phyloP scores from a whole-genome alignment of 345 rosid species.

The Camelina sativa region DNA sequence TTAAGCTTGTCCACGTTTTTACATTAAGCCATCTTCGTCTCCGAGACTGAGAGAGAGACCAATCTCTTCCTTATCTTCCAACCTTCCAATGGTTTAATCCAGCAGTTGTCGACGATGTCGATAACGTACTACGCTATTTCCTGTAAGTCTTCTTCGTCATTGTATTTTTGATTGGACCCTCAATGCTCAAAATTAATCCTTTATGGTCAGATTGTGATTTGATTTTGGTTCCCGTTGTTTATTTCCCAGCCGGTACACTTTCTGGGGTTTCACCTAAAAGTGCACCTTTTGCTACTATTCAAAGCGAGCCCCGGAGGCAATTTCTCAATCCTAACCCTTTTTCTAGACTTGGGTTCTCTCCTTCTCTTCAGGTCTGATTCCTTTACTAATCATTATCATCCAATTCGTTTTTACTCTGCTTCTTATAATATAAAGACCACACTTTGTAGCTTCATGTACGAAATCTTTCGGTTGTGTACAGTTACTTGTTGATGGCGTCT shows the following conservation, averaged over 20 bases:
- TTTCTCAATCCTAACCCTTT: slow-evolving; percentile 36
- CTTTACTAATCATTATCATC: slow-evolving; percentile 1
- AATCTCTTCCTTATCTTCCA: slow-evolving; percentile 33
- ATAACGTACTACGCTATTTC: slow-evolving; percentile 30
- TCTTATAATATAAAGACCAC: not conserved
- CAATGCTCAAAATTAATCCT: not conserved
- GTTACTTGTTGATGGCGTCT: slow-evolving; percentile 7
- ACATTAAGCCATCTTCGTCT: not conserved
- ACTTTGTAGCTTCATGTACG: not conserved
- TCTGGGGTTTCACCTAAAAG: slow-evolving; percentile 30
- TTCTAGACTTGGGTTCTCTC: slow-evolving; percentile 47
- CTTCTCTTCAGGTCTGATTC: slow-evolving; percentile 58
- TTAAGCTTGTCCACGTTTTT: not conserved
- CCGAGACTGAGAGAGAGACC: not conserved
- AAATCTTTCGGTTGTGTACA: no score
- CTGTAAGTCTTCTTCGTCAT: slow-evolving; percentile 33
- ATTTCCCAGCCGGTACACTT: slow-evolving; percentile 16
- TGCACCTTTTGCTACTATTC: slow-evolving; percentile 43
- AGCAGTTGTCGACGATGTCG: slow-evolving; percentile 37
- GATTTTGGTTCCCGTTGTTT: not conserved
- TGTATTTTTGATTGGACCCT: not conserved
- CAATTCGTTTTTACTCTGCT: slow-evolving; percentile 14
- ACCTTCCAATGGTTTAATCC: slow-evolving; percentile 27
- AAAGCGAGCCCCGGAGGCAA: slow-evolving; percentile 28
- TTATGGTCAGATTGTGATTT: not conserved